Conservation (phyloP, 2,329 filamentous ascomycete species). For the Pseudocercospora crystallina region DNA sequence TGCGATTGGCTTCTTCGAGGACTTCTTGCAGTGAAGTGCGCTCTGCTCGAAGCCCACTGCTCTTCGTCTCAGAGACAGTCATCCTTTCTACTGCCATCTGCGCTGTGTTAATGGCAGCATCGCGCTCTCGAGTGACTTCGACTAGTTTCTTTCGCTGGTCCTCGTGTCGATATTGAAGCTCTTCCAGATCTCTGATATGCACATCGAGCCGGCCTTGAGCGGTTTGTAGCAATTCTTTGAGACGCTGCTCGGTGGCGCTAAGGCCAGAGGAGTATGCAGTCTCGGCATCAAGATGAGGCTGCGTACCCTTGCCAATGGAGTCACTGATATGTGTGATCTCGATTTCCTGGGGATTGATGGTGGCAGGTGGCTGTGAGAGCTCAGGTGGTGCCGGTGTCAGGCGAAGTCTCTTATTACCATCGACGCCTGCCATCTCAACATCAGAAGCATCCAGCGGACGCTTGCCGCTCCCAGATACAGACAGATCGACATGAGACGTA, state of each 20-base stretch:
- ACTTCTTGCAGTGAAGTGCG: constrained; percentile 29
- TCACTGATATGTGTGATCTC: constrained; percentile 45
- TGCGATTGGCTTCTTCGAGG: constrained; percentile 30
- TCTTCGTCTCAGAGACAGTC: constrained; percentile 19
- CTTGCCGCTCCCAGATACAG: constrained; percentile 19
- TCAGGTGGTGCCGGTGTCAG: constrained; percentile 8
- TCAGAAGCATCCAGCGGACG: constrained; percentile 14
- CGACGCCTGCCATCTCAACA: neutral
- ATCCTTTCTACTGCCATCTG: constrained; percentile 26
- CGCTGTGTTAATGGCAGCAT: constrained; percentile 27
- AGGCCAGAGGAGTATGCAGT: neutral
- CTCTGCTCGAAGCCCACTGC: constrained; percentile 28
- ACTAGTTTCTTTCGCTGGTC: constrained; percentile 31
- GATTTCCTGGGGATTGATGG: constrained; percentile 35
- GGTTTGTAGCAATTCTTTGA: constrained; percentile 24
- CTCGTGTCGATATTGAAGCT: constrained; percentile 36
- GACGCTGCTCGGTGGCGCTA: constrained; percentile 20
- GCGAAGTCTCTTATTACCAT: constrained; percentile 29
- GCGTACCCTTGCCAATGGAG: constrained; percentile 37
- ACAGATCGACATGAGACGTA: neutral
- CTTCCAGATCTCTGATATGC: constrained; percentile 31
- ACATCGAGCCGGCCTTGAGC: constrained; percentile 29
- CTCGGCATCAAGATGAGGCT: constrained; percentile 3
- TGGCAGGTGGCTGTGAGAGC: constrained; percentile 20
- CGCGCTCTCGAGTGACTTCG: constrained; percentile 26